Percentiles rank a stretch among this genome's conserved stretches.
Conservation (phyloP, 768 basidiomycete species). For the Crassisporium funariophilum region DNA sequence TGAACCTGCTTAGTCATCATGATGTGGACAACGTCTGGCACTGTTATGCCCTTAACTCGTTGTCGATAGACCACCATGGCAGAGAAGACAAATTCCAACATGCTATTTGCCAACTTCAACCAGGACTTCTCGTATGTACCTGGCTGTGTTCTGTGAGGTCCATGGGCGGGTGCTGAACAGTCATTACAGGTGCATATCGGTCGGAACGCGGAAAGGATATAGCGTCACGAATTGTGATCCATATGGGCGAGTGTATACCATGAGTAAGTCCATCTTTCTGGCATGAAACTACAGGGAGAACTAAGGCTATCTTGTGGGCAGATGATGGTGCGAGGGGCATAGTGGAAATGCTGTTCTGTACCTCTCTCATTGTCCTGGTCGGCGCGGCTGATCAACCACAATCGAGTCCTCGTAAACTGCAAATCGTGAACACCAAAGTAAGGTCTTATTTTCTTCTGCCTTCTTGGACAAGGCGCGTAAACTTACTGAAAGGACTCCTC, state of each 20-base stretch:
- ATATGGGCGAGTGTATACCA: conserved; percentile 93
- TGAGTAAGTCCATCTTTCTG: conserved; percentile 56
- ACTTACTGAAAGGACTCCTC: conserved; percentile 11
- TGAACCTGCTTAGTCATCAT: too few species aligned
- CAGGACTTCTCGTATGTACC: conserved; percentile 88
- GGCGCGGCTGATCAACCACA: conserved; percentile 93
- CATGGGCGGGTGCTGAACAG: neutral
- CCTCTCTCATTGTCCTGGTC: conserved; percentile 94
- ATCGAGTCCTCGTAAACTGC: conserved; percentile 89
- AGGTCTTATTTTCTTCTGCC: conserved; percentile 14
- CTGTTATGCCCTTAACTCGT: too few species aligned
- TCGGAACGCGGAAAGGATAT: conserved; percentile 94
- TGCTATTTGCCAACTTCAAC: conserved; percentile 94
- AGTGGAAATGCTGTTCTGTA: conserved; percentile 99
- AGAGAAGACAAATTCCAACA: conserved; percentile 44
- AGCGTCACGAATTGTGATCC: conserved; percentile 98
- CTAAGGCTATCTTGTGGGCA: conserved; percentile 27
- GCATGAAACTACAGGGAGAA: neutral
- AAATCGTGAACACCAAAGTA: conserved; percentile 99
- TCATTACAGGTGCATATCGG: conserved; percentile 74
- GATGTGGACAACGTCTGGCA: too few species aligned
- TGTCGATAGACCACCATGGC: conserved; percentile 33
- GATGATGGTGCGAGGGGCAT: conserved; percentile 95
- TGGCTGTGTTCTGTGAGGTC: conserved; percentile 4
- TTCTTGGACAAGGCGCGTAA: neutral